Percentiles rank a stretch among this genome's conserved stretches.
phyloP scores from a whole-genome alignment of 176 grass and related monocot species.

The Lolium multiflorum region DNA sequence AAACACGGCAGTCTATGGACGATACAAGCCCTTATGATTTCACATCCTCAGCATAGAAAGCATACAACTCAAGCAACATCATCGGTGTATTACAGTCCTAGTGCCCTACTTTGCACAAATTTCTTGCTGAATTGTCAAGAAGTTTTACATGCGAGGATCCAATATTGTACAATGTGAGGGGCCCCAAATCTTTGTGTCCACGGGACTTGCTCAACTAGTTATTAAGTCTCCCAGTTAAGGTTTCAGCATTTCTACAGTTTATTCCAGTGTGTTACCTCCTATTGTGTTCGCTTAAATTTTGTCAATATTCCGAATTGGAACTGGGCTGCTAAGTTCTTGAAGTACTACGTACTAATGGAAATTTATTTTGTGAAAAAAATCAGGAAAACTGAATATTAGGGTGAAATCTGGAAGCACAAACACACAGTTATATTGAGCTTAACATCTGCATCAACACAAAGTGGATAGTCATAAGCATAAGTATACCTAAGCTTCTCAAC shows the following conservation, averaged over 20 bases:
- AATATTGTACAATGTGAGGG: not conserved
- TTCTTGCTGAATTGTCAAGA: not conserved
- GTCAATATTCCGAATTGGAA: not conserved
- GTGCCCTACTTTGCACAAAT: not conserved
- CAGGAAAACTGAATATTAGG: not conserved
- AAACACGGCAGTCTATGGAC: not conserved
- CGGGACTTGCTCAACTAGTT: too few relatives aligned
- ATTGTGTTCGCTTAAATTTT: not conserved
- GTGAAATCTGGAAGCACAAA: not conserved
- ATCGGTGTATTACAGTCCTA: not conserved
- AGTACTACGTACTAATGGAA: not conserved
- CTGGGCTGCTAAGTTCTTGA: not conserved
- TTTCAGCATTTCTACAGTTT: constrained; percentile 25
- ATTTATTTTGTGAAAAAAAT: not conserved
- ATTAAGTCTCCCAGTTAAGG: not conserved
- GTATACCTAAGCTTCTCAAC: constrained; percentile 86
- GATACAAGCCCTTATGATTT: not conserved
- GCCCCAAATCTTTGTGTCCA: not conserved
- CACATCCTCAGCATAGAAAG: not conserved
- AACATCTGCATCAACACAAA: not conserved
- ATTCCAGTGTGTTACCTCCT: constrained; percentile 20
- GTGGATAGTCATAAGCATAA: constrained; percentile 21
- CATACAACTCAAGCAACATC: not conserved
- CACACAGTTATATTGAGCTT: not conserved
- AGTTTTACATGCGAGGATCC: not conserved